Evolutionary conservation across 129 eudicot species (phyloP).

Genomic region (Tagetes erecta): DNA sequence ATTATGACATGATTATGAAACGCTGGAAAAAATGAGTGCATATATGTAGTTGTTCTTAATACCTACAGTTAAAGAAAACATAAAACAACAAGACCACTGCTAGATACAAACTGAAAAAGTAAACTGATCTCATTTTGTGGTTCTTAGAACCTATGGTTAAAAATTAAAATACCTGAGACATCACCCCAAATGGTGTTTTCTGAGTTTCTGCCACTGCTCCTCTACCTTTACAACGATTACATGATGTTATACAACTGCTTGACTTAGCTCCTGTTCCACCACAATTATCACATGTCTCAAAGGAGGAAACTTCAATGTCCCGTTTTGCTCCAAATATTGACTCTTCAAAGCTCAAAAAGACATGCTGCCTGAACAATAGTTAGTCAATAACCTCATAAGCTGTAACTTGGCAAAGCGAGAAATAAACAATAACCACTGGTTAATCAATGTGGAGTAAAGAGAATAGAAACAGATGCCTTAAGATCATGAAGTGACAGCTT

Average conservation of each 20-base stretch:
- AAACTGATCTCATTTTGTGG: neutral
- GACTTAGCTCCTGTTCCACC: constrained; percentile 91
- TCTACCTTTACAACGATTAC: constrained; percentile 75
- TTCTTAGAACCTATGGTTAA: neutral
- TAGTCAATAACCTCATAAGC: constrained; percentile 14
- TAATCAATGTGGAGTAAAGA: neutral
- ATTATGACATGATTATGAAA: neutral
- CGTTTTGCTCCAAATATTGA: constrained; percentile 74
- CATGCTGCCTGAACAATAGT: constrained; percentile 51
- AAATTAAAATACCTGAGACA: constrained; percentile 69
- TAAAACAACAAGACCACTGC: neutral
- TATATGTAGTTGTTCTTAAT: too few relatives aligned
- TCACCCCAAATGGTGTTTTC: constrained; percentile 83
- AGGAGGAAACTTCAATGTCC: constrained; percentile 62
- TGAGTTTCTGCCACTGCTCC: constrained; percentile 68
- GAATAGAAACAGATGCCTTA: neutral
- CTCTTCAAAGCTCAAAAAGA: constrained; percentile 86
- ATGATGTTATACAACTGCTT: constrained; percentile 44
- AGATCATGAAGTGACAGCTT: constrained; percentile 7
- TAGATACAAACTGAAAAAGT: neutral
- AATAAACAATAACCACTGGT: constrained; percentile 3
- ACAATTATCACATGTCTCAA: constrained; percentile 70
- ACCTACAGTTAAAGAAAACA: too few relatives aligned
- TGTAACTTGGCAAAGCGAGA: constrained; percentile 3
- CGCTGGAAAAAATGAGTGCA: neutral